Percentiles rank a stretch among this genome's conserved stretches.
phyloP scores from a whole-genome alignment of 148 eudicot genomes.

The Rhododendron mucronatum region DNA sequence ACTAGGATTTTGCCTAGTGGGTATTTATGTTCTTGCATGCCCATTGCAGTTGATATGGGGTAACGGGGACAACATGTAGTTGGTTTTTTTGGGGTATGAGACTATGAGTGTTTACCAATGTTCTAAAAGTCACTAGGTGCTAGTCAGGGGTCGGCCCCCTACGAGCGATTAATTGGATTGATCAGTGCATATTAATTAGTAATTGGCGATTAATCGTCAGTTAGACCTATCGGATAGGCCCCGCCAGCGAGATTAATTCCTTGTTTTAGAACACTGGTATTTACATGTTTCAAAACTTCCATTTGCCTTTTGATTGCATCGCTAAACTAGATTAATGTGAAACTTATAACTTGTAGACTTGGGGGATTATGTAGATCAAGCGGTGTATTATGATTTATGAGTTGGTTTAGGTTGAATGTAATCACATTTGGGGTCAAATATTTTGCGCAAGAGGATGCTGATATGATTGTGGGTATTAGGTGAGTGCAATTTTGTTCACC shows the following conservation, averaged over 20 bases:
- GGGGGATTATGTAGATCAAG: not conserved
- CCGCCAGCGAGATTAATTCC: too few relatives aligned
- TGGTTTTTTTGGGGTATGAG: constrained; percentile 68
- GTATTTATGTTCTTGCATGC: constrained; percentile 82
- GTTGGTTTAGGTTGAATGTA: not conserved
- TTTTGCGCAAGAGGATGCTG: not conserved
- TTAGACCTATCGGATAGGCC: too few relatives aligned
- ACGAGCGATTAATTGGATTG: too few relatives aligned
- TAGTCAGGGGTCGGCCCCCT: too few relatives aligned
- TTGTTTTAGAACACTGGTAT: too few relatives aligned
- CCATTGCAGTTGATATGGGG: constrained; percentile 77
- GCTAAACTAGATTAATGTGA: not conserved
- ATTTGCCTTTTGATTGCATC: not conserved
- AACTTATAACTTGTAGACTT: not conserved
- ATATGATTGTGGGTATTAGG: not conserved
- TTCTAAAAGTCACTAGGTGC: too few relatives aligned
- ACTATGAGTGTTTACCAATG: not conserved
- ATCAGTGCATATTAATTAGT: too few relatives aligned
- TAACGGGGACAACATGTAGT: constrained; percentile 65
- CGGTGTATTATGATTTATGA: not conserved
- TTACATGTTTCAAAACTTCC: not conserved
- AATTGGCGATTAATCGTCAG: too few relatives aligned
- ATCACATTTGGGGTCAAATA: not conserved
- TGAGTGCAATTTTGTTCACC: not conserved
- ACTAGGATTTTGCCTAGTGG: constrained; percentile 68